Conservation (phyloP, 176 grass and related monocot species). For the Oryza australiensis region DNA sequence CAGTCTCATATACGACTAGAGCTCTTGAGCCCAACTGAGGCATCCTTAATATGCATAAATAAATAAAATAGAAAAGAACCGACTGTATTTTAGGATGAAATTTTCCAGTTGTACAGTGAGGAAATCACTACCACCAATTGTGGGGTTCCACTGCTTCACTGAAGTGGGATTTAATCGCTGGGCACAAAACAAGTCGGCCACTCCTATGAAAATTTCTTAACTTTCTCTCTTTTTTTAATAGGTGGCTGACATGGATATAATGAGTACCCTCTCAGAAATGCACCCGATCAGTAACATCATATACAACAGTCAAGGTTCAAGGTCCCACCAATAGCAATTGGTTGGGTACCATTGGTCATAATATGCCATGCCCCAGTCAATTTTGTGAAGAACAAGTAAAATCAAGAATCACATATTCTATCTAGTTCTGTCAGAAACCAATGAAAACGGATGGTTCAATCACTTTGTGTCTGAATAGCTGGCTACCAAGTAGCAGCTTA, state of each 20-base stretch:
- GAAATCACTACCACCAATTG: slow-evolving; percentile 46
- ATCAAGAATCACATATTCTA: not conserved
- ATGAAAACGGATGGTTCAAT: not conserved
- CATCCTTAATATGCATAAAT: slow-evolving; percentile 29
- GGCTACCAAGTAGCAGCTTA: not conserved
- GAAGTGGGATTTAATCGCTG: slow-evolving; percentile 52
- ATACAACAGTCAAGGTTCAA: slow-evolving; percentile 17
- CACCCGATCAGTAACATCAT: slow-evolving; percentile 35
- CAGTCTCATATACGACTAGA: slow-evolving; percentile 30
- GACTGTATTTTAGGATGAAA: slow-evolving; percentile 24
- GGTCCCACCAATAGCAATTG: not conserved
- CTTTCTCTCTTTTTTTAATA: slow-evolving; percentile 30
- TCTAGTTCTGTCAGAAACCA: not conserved
- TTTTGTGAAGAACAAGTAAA: not conserved
- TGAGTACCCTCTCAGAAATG: slow-evolving; percentile 55
- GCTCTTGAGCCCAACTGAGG: slow-evolving; percentile 9
- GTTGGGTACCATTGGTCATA: not conserved
- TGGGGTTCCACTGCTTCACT: slow-evolving; percentile 35
- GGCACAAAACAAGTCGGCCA: slow-evolving; percentile 41
- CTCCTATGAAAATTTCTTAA: slow-evolving; percentile 36
- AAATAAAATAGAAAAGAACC: not conserved
- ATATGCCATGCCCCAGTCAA: not conserved
- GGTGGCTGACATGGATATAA: slow-evolving; percentile 43
- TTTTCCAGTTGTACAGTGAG: slow-evolving; percentile 43
- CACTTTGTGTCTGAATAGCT: not conserved